phyloP scores from a whole-genome alignment of 225 moss, liverwort and hornwort genomes.

The Bryoerythrophyllum caledonicum region DNA sequence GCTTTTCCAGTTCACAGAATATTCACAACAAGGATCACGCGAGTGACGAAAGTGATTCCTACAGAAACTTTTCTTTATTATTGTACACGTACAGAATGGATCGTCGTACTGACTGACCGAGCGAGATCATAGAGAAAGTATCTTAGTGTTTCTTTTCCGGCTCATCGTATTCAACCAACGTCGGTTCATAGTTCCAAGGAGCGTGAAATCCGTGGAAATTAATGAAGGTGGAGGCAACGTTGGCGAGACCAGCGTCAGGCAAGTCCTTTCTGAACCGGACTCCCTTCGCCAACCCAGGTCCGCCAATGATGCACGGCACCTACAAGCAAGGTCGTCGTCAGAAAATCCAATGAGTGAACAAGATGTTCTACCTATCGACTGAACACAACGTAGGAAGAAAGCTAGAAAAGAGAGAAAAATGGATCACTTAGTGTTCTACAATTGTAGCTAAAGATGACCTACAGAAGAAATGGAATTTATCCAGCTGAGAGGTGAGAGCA shows the following conservation, averaged over 20 bases:
- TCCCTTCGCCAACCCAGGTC: constrained; percentile 49
- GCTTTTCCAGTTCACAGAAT: not conserved
- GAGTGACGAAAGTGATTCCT: not conserved
- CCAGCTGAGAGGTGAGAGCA: not conserved
- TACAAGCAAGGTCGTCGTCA: constrained; percentile 24
- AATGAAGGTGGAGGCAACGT: constrained; percentile 57
- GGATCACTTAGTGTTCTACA: too few relatives aligned
- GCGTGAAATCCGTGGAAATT: constrained; percentile 59
- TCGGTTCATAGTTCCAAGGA: constrained; percentile 58
- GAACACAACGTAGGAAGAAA: not conserved
- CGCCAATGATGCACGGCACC: constrained; percentile 62
- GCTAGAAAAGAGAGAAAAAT: too few relatives aligned
- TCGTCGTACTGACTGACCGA: not conserved
- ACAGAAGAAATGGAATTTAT: too few relatives aligned
- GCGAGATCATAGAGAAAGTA: not conserved
- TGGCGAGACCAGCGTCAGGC: constrained; percentile 52
- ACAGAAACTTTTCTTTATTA: not conserved
- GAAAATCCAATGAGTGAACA: not conserved
- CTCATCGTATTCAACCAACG: constrained; percentile 43
- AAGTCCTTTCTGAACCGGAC: constrained; percentile 50
- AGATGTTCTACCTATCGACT: not conserved
- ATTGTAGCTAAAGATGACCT: too few relatives aligned
- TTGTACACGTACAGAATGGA: not conserved
- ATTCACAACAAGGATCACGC: not conserved
- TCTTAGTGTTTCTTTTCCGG: not conserved